phyloP scores from a whole-genome alignment of 257 asterid genomes.

The Rehmannia glutinosa region DNA sequence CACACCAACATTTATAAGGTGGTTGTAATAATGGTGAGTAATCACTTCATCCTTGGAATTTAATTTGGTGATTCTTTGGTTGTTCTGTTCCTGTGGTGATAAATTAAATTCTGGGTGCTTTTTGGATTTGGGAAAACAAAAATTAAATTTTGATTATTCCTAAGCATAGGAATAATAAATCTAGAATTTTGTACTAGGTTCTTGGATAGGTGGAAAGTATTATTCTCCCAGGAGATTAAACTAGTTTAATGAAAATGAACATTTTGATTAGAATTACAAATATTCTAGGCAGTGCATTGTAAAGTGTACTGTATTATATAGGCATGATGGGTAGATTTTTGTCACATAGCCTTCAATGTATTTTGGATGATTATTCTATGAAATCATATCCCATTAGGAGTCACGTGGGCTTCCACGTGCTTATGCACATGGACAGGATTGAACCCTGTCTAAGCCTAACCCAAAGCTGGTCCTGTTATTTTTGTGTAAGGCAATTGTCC shows the following conservation, averaged over 20 bases:
- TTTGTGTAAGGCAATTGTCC: constrained; percentile 28
- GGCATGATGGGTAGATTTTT: background rate
- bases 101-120: background rate
- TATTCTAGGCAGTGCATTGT: constrained; percentile 18
- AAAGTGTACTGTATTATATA: constrained; percentile 2
- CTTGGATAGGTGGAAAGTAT: background rate
- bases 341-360: background rate
- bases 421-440: background rate
- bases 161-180: constrained; percentile 3
- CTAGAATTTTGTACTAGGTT: constrained; percentile 6
- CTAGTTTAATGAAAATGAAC: background rate
- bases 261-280: constrained; percentile 9
- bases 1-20: background rate
- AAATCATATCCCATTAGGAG: background rate
- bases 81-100: background rate
- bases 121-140: background rate
- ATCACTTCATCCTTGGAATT: constrained; percentile 3
- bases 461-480: constrained; percentile 21
- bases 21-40: constrained; percentile 14
- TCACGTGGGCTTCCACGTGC: constrained; percentile 35
- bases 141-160: background rate
- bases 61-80: background rate
- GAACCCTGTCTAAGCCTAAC: constrained; percentile 4
- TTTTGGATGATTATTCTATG: background rate
- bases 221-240: background rate